phyloP scores from a whole-genome alignment of 345 rosid genomes.

The Nasturtium officinale region DNA sequence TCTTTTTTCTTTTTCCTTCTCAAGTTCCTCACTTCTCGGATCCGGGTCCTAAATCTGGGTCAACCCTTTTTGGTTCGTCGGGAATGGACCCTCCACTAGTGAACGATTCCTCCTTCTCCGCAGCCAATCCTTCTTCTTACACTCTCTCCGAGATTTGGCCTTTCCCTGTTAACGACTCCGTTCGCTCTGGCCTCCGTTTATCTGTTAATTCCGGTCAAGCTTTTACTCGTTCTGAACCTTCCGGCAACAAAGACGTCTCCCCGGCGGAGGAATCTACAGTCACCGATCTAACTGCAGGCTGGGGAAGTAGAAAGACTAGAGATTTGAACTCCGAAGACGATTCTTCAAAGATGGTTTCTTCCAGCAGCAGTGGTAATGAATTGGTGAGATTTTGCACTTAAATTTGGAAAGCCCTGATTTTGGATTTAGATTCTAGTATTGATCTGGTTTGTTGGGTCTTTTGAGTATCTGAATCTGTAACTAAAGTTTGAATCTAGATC shows the following conservation, averaged over 20 bases:
- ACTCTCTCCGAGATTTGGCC: constrained; percentile 93
- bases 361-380: constrained; percentile 73
- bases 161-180: constrained; percentile 54
- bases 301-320: constrained; percentile 65
- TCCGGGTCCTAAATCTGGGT: constrained; percentile 42
- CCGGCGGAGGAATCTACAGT: constrained; percentile 75
- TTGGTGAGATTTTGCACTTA: constrained; percentile 51
- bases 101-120: constrained; percentile 76
- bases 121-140: constrained; percentile 82
- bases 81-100: constrained; percentile 85
- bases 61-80: constrained; percentile 21
- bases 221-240: constrained; percentile 34
- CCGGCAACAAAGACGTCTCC: constrained; percentile 59
- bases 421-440: neutral
- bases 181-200: constrained; percentile 61
- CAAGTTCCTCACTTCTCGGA: constrained; percentile 46
- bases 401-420: neutral
- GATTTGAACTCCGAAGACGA: constrained; percentile 78
- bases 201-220: constrained; percentile 49
- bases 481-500: constrained; percentile 31
- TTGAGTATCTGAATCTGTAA: constrained; percentile 23
- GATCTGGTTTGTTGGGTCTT: constrained; percentile 19
- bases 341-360: constrained; percentile 73
- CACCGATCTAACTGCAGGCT: constrained; percentile 71
- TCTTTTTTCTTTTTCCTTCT: neutral